Base-by-base conservation (phyloP, 1,139 yeast genomes). In the Barnettozyma hawaiiensis region DNA sequence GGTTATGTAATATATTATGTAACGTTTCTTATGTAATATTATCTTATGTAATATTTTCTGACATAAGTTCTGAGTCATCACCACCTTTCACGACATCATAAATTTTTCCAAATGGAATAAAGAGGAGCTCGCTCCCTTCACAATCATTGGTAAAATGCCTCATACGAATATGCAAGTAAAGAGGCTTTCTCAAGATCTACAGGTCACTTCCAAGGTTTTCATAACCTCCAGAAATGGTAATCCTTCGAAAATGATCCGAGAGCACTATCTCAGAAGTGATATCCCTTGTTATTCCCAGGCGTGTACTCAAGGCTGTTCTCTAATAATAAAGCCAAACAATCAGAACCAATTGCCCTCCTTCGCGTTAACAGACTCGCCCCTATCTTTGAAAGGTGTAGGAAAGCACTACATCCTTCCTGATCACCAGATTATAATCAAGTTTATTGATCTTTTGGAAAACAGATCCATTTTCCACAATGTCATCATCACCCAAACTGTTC, bases 161-260 rank as follows among this genome's bases (percentile, higher is more conserved):
- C n/a, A n/a, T n/a, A n/a, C n/a, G n/a, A 28, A 5, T 7, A 43
- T 43, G 46, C 42, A 37, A 20, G 40, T 35, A 4, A 55, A 51
- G 40, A 47, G 58, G 23, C 51, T 56, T 9, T 39, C 51, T 4
- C 57, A 64, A n/a, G 90, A 90, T 1, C 69, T 84, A 20, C 70
- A 82, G 7, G 94, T 83, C 23, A 81, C 96, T 0, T 92, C 89
- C 50, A 92, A 90, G 62, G 96, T 92, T 16, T 92, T 85, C 66
- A 96, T 92, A 41, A 71, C 96, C 53, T 85, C 97, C 3, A 75
- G 92, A 55, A 80, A 84, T 52, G 97, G 97, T 11, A 82, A 84
- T 42, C 97, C 97, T 6, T 75, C 90, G 35, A 92, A 92, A 61
- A 75, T 94, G 31, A 96, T 89, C 19, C 76, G 97, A 53, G 98